Percentiles rank a stretch among this genome's conserved stretches.
phyloP scores from a whole-genome alignment of 139 green algal species.

The Chlorella vulgaris region DNA sequence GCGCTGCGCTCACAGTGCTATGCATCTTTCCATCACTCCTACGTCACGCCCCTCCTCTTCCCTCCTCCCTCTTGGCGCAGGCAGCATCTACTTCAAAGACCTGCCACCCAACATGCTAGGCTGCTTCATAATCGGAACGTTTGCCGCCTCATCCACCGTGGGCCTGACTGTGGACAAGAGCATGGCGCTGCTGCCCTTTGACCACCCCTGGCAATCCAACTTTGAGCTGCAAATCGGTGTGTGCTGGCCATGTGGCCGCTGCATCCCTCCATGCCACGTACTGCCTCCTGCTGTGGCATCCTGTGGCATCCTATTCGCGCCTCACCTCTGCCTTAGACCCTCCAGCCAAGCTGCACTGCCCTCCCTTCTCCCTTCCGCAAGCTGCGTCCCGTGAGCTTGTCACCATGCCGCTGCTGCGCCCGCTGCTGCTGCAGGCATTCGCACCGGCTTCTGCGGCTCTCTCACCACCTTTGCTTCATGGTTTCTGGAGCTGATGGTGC shows the following conservation, averaged over 20 bases:
- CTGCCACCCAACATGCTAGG: conserved; percentile 79
- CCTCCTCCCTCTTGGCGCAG: no score
- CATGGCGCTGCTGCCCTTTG: conserved; percentile 54
- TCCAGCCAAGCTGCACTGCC: no score
- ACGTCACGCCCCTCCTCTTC: no score
- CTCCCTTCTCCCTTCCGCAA: neutral
- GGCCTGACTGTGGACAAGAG: conserved; percentile 41
- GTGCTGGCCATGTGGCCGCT: neutral
- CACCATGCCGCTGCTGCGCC: neutral
- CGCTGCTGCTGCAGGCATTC: conserved; percentile 53
- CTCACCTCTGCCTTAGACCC: no score
- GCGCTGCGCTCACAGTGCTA: no score
- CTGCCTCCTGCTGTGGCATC: no score
- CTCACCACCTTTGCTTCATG: conserved; percentile 89
- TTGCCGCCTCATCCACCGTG: conserved; percentile 47
- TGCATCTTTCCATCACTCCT: no score
- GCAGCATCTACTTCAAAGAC: conserved; percentile 72
- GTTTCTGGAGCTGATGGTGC: conserved; percentile 59
- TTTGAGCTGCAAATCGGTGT: conserved; percentile 62
- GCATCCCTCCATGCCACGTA: no score
- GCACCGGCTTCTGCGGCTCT: conserved; percentile 84
- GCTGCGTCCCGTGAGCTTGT: no score
- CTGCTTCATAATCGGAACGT: conserved; percentile 76
- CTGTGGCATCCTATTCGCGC: no score
- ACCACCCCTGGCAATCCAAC: conserved; percentile 57